phyloP scores from a whole-genome alignment of 2,329 filamentous ascomycete genomes.

The Xylariaceae sp. region DNA sequence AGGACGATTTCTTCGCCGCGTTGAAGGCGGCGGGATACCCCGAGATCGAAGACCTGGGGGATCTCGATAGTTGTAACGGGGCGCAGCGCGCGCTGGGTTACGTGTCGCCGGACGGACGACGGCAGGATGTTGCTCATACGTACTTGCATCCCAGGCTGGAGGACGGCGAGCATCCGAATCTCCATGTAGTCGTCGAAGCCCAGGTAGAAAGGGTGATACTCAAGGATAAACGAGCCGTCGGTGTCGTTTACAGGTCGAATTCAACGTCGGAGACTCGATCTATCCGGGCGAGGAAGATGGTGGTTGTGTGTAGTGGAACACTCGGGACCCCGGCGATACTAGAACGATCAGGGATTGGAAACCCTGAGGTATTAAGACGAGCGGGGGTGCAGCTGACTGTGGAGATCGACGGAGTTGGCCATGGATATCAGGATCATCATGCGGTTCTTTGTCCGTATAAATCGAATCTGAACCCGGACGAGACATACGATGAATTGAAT shows the following conservation, averaged over 20 bases:
- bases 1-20: constrained; percentile 49
- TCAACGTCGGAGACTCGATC: not conserved
- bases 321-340: constrained; percentile 44
- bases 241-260: constrained; percentile 46
- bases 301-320: constrained; percentile 38
- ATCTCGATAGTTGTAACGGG: constrained; percentile 38
- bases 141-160: constrained; percentile 27
- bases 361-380: constrained; percentile 41
- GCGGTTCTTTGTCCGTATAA: constrained; percentile 45
- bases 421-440: constrained; percentile 48
- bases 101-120: constrained; percentile 23
- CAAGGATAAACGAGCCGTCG: constrained; percentile 45
- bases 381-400: constrained; percentile 33
- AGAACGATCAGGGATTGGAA: constrained; percentile 49
- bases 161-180: constrained; percentile 27
- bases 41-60: constrained; percentile 51
- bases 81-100: constrained; percentile 24
- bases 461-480: constrained; percentile 15
- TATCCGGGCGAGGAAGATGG: constrained; percentile 45
- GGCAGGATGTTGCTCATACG: constrained; percentile 25
- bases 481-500: constrained; percentile 17
- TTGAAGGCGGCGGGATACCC: constrained; percentile 45
- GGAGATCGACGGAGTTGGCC: constrained; percentile 45
- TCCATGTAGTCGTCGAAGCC: constrained; percentile 30
- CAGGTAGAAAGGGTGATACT: constrained; percentile 45